Base-by-base conservation (phyloP, 2,329 filamentous ascomycete genomes). In the Cladorrhinum sp. region DNA sequence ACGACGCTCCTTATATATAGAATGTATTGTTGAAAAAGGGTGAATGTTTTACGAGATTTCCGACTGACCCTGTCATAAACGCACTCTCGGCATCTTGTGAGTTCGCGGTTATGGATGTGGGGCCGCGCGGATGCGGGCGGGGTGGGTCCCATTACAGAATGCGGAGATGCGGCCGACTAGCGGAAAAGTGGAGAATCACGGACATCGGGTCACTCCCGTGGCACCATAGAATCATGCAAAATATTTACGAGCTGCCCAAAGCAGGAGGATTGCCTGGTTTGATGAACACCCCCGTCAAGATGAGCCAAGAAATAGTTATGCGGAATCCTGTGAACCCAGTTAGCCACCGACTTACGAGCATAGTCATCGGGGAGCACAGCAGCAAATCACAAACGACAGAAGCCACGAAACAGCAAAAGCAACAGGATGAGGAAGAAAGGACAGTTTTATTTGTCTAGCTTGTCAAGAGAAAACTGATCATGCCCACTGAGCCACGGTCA, bases 371-470 rank as follows among this genome's bases (percentile, higher is more conserved):
- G 10, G 25, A 29, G 25, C 25, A 29, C 32, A 36, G 16, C 32
- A 36, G 32, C 32, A 36, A 10, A 12, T 4, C 27, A 5, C 32
- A 36, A 36, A n/a, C n/a, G n/a, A n/a, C n/a, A n/a, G n/a, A n/a
- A n/a, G n/a, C n/a, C n/a, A n/a, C n/a, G 12, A 13, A 10, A 36
- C 9, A 36, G 16, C 22, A 25, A 24, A 22, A 6, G 18, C 22
- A 49, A 4, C 23, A 45, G 32, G 1, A 23, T 51, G 38, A 49
- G 23, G 50, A 55, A 27, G 49, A 50, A 48, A 62, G 55, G 13
- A 62, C 56, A n/a, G 22, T 60, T 13, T 50, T 24, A 58, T 59
- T 61, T 53, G 55, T 50, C 57, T 64, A 62, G 45, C 45, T 62
- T 62, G 59, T 62, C 48, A 20, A 27, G 36, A 41, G 16, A 53